Conservation (phyloP, 1,284 basidiomycete genomes). For the Apiotrichum veenhuisii region DNA sequence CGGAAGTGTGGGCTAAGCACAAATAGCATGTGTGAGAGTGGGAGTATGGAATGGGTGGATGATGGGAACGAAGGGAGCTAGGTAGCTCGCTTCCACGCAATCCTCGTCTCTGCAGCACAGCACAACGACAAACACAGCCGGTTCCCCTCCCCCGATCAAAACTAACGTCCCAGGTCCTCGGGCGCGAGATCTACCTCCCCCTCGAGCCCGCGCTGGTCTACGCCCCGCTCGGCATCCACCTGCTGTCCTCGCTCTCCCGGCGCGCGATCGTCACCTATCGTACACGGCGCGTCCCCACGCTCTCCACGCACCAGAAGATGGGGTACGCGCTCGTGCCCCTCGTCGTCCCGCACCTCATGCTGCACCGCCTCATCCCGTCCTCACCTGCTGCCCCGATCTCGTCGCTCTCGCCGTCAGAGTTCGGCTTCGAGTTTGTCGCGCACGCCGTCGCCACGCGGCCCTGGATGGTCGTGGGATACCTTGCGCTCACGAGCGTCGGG, state of each 20-base stretch:
- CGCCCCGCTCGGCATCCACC: slow-evolving; percentile 34
- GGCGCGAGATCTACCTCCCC: slow-evolving; percentile 41
- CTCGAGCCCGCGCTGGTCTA: slow-evolving; percentile 38
- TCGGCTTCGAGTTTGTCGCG: slow-evolving; percentile 43
- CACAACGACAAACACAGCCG: no score
- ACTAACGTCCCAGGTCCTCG: slow-evolving; percentile 28
- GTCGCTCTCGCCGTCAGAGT: slow-evolving; percentile 34
- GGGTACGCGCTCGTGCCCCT: slow-evolving; percentile 35
- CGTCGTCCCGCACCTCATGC: slow-evolving; percentile 28
- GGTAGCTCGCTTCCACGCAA: no score
- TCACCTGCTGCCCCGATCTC: slow-evolving; percentile 27
- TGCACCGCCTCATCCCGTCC: slow-evolving; percentile 39
- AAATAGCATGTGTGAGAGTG: no score
- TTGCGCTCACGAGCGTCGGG: slow-evolving; percentile 24
- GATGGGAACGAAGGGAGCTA: no score
- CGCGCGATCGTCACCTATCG: slow-evolving; percentile 24
- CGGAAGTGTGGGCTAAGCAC: no score
- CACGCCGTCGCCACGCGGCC: slow-evolving; percentile 28
- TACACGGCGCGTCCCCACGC: slow-evolving; percentile 7
- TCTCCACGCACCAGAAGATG: slow-evolving; percentile 21
- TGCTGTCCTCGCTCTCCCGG: slow-evolving; percentile 25
- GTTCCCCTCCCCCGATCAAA: no score
- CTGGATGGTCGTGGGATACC: slow-evolving; percentile 26
- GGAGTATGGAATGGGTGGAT: no score
- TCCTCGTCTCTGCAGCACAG: no score